Evolutionary conservation across 2,329 filamentous ascomycete species (phyloP), one percentile per base, ranked within the genome.

Genomic region (Colletotrichum chrysophilum): DNA sequence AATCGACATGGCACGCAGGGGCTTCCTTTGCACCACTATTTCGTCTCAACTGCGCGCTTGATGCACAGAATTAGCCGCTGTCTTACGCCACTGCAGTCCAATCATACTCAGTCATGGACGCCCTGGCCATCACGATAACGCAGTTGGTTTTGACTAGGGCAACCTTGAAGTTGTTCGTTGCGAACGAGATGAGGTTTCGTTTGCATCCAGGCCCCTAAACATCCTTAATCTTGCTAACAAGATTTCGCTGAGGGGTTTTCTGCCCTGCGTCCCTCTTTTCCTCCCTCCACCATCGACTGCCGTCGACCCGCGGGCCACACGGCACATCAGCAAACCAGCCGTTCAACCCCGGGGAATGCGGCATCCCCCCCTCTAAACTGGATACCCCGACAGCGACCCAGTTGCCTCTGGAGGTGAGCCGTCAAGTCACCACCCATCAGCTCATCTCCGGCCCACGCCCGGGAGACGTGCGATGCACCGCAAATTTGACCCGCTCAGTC

Each of bases 151-250:
- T 62, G 30, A 48, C 30, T 14, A 32, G 64, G 62, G 38, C n/a
- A 48, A 61, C 30, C 55, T 60, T 55, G 38, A 26, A 30, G 28
- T 26, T 71, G 30, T 72, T 26, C 34, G 56, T 24, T 34, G 26
- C 58, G 32, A 18, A 58, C 56, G 73, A 75, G 65, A 75, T 73
- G 73, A 75, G 70, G 26, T 52, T 30, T 68, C 24, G 70, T 65
- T 73, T 67, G 55, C 28, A 32, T 28, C 70, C 56, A 48, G 64
- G 43, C 61, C 34, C 34, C 43, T 34, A 64, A 67, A 73, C 70
- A 60, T 36, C 70, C 70, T 75, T 69, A 75, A 75, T 75, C 36
- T 73, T 64, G 71, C 16, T 21, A 30, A 18, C 21, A 56, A 75
- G 48, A 56, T 65, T 65, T 36, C 9, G 7, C 36, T 73, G 56